Conservation (phyloP, 306 rosid species). For the Cucumis hystrix region DNA sequence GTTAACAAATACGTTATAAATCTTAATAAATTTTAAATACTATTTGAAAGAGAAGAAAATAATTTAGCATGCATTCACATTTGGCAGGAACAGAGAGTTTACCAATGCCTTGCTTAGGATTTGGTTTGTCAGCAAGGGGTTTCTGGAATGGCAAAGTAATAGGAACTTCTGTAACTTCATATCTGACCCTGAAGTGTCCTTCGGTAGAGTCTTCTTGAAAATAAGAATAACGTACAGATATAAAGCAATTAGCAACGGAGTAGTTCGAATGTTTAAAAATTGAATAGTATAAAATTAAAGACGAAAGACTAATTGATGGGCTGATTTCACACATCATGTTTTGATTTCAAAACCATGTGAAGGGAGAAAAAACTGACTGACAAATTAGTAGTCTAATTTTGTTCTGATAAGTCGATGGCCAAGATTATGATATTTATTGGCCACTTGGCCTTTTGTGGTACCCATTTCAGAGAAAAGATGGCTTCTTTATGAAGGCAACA, state of each 20-base stretch:
- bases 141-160: slow-evolving; percentile 77
- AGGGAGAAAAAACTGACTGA: neutral
- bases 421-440: neutral
- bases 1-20: neutral
- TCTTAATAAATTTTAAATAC: neutral
- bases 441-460: neutral
- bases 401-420: neutral
- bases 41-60: neutral
- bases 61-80: neutral
- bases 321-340: neutral
- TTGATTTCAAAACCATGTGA: neutral
- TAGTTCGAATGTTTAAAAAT: neutral
- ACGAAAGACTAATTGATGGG: neutral
- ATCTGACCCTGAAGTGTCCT: slow-evolving; percentile 73
- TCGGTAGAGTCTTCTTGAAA: slow-evolving; percentile 46
- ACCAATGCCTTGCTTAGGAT: slow-evolving; percentile 99
- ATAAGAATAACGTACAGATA: neutral
- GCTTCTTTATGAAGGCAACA: neutral
- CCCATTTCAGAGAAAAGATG: neutral
- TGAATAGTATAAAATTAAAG: neutral
- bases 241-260: neutral
- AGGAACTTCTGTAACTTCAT: slow-evolving; percentile 75
- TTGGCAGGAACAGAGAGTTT: slow-evolving; percentile 9
- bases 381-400: neutral
- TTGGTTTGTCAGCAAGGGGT: slow-evolving; percentile 90